phyloP scores from a whole-genome alignment of 768 basidiomycete species.

The Calocera viscosa region DNA sequence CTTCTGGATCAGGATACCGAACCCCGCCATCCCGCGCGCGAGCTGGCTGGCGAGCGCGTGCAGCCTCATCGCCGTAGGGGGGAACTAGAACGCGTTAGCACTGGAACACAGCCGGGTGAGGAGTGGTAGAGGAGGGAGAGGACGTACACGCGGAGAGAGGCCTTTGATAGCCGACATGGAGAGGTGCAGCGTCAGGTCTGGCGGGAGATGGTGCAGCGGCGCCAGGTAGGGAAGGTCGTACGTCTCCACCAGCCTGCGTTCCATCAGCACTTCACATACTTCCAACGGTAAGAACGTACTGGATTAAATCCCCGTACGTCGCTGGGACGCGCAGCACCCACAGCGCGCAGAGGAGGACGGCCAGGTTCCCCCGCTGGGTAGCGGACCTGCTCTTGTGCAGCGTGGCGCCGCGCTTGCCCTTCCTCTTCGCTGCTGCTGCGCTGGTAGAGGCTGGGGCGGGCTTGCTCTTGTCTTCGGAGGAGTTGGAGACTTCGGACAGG shows the following conservation, averaged over 20 bases:
- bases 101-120: constrained; percentile 1
- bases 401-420: constrained; percentile 1
- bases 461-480: constrained; percentile 13
- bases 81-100: constrained; percentile 36
- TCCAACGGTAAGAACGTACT: constrained; percentile 39
- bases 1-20: constrained; percentile 56
- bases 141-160: constrained; percentile 56
- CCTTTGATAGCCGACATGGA: constrained; percentile 55
- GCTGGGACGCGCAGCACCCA: constrained; percentile 72
- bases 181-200: constrained; percentile 51
- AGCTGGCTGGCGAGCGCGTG: constrained; percentile 53
- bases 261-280: not conserved
- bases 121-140: constrained; percentile 9
- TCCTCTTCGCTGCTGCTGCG: constrained; percentile 4
- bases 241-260: constrained; percentile 52
- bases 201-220: constrained; percentile 48
- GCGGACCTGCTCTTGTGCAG: constrained; percentile 14
- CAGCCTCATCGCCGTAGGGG: constrained; percentile 45
- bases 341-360: constrained; percentile 59
- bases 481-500: constrained; percentile 15
- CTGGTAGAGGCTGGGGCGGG: not conserved
- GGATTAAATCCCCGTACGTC: constrained; percentile 59
- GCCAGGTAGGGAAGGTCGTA: constrained; percentile 76
- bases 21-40: constrained; percentile 44
- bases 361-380: constrained; percentile 42